Evolutionary conservation across 768 basidiomycete species (phyloP), one percentile per base, ranked within the genome.

Genomic region (Tylopilus vinaceipallidus): DNA sequence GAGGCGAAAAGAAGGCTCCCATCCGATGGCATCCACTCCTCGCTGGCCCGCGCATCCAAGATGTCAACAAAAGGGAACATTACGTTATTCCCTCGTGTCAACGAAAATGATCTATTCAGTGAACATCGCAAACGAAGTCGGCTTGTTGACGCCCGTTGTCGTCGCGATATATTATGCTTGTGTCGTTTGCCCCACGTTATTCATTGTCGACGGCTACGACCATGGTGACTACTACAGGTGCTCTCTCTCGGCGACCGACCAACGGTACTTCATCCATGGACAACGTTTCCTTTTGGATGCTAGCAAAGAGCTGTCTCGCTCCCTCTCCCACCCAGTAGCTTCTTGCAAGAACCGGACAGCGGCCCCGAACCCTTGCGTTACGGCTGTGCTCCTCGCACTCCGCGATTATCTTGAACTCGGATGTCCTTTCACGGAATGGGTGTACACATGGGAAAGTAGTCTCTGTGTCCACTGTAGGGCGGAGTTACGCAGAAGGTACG

Each of bases 91-190:
- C 47, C 53, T 20, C n/a, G 24, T 2, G 2, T 59, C 23, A 51
- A 36, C 14, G 49, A 30, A n/a, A 26, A 22, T 20, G 57, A 59
- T n/a, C 42, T 36, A 3, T 52, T 42, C 37, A 51, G 51, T 55
- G 47, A 52, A 59, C 32, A 12, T 55, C 2, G 53, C 57, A 8
- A 35, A 14, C 16, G 57, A 59, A 45, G n/a, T 41, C 13, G 57
- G 53, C 9, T 42, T 52, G 16, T 17, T 47, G 20, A 44, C 53
- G 1, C 23, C 24, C 4, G 41, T 41, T 3, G 19, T 41, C n/a
- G 16, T 59, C 8, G 39, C 45, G 8, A 37, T 13, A 10, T 26
- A 47, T 22, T 17, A 51, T 24, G 49, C 44, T 39, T 55, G 45
- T 20, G 8, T 52, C 16, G 24, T 45, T 14, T 59, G 57, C 26